These are phyloP conservation scores for Thielaviopsis populi DNA, from an alignment of 2,329 filamentous ascomycete genomes.

Conservation along the genomic window DNA sequence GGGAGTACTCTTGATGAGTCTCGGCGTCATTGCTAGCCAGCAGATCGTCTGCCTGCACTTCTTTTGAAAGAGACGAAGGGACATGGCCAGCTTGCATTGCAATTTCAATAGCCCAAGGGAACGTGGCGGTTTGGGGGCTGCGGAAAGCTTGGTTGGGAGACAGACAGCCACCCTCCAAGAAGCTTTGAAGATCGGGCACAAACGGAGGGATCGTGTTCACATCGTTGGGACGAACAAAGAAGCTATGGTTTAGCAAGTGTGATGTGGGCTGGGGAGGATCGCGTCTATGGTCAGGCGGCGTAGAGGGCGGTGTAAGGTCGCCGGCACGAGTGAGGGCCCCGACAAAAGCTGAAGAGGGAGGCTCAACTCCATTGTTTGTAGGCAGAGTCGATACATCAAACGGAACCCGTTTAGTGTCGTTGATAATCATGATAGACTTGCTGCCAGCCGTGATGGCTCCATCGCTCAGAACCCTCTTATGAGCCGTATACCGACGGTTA, in stretches of 20 bases:
- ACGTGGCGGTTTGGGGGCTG: constrained; percentile 12
- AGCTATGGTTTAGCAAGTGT: constrained; percentile 36
- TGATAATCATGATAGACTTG: constrained; percentile 79
- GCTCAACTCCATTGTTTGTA: constrained; percentile 27
- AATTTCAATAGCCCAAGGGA: constrained; percentile 8
- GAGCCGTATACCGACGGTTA: constrained; percentile 11
- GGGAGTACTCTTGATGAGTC: neutral
- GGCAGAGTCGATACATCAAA: constrained; percentile 38
- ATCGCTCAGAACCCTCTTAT: constrained; percentile 33
- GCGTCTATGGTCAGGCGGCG: constrained; percentile 35
- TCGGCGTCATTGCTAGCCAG: neutral
- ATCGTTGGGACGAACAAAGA: constrained; percentile 5
- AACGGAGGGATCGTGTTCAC: constrained; percentile 31
- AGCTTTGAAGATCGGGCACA: constrained; percentile 30
- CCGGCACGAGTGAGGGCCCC: constrained; percentile 36
- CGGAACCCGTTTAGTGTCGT: constrained; percentile 39
- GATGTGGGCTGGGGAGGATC: constrained; percentile 41
- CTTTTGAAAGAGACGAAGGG: neutral
- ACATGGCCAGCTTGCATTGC: neutral
- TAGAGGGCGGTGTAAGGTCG: constrained; percentile 46
- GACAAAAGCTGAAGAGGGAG: constrained; percentile 38
- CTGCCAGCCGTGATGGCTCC: constrained; percentile 60
- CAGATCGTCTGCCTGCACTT: neutral
- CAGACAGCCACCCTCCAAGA: constrained; percentile 13
- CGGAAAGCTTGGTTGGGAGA: constrained; percentile 15